Base-by-base conservation (phyloP, 352 stramenopile species). In the Phytophthora litchii region DNA sequence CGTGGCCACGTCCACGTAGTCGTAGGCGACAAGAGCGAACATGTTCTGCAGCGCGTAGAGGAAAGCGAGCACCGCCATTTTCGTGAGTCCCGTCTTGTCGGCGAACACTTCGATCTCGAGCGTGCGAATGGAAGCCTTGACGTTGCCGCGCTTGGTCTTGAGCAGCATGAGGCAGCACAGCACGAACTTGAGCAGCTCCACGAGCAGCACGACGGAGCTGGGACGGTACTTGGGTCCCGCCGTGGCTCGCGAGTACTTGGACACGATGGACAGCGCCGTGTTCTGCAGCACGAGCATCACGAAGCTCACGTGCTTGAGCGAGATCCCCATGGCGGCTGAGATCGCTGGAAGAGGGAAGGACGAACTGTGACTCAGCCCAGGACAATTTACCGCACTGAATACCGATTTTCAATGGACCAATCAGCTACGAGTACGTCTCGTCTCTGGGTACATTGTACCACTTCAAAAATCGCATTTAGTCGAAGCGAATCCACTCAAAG, bases 11-110 rank as follows among this genome's bases (percentile, higher is more conserved):
- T 95, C 86, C 34, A 95, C 83, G 68, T 94, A 93, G 63, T 95
- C 86, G 62, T 94, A 95, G 37, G 86, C 85, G 7, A 95, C 77
- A 3, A 95, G 78, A 56, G 86, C 83, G 63, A 91, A 85, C 61
- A 93, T 92, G 67, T 95, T 95, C 52, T 95, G 86, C 56, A 93
- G 61, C 5, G 86, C 86, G 53, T 95, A 95, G 12, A 95, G 76
- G 45, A 94, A 88, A 46, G 86, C 86, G 32, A 95, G 77, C 45
- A 92, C 70, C 36, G 85, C 68, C 82, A 94, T 95, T 70, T 95
- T 95, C 51, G 85, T 87, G 50, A 95, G 76, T 3, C 86, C 86
- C 37, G 70, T 61, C 54, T 63, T 73, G 64, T 95, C 86, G 16
- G 80, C 83, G 58, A 94, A 92, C 7, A 95, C 84, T 23, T 95